Percentiles rank a stretch among this genome's conserved stretches.
Conservation (phyloP, 2,329 filamentous ascomycete species). For the Aspergillus costaricaensis region DNA sequence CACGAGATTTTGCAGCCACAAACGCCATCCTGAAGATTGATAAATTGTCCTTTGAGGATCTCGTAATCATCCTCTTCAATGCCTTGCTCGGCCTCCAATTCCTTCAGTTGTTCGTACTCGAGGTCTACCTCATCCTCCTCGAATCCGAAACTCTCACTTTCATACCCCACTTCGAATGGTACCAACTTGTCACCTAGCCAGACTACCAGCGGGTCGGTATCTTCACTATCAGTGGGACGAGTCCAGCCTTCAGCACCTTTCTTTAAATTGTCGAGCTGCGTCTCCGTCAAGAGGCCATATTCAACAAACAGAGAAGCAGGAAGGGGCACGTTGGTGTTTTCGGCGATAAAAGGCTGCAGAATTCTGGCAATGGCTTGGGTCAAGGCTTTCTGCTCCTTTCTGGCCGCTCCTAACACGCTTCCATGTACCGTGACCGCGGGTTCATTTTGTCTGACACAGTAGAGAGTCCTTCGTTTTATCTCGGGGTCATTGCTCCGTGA, state of each 20-base stretch:
- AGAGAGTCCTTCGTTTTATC: slow-evolving; percentile 68
- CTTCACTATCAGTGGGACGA: slow-evolving; percentile 32
- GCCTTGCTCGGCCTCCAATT: slow-evolving; percentile 60
- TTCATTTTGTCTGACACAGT: slow-evolving; percentile 54
- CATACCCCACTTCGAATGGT: slow-evolving; percentile 47
- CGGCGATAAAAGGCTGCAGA: slow-evolving; percentile 44
- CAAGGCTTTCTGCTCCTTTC: slow-evolving; percentile 46
- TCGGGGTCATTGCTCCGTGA: slow-evolving; percentile 66
- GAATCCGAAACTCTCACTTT: slow-evolving; percentile 53
- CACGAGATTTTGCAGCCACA: slow-evolving; percentile 24
- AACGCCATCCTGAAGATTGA: slow-evolving; percentile 47
- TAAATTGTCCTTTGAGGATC: slow-evolving; percentile 50
- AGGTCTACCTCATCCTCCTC: slow-evolving; percentile 62
- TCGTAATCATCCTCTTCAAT: slow-evolving; percentile 57
- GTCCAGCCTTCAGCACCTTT: slow-evolving; percentile 50
- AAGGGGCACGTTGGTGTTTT: slow-evolving; percentile 49
- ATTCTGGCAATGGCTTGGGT: slow-evolving; percentile 44
- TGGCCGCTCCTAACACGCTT: slow-evolving; percentile 43
- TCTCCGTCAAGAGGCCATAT: slow-evolving; percentile 60
- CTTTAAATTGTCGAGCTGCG: slow-evolving; percentile 65
- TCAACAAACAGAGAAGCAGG: slow-evolving; percentile 56
- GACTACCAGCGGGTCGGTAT: slow-evolving; percentile 48
- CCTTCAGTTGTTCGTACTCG: slow-evolving; percentile 62
- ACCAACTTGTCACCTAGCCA: slow-evolving; percentile 60
- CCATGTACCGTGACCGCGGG: slow-evolving; percentile 41